phyloP scores from a whole-genome alignment of 1,284 basidiomycete genomes.

The Fistulinella cinereoalba region DNA sequence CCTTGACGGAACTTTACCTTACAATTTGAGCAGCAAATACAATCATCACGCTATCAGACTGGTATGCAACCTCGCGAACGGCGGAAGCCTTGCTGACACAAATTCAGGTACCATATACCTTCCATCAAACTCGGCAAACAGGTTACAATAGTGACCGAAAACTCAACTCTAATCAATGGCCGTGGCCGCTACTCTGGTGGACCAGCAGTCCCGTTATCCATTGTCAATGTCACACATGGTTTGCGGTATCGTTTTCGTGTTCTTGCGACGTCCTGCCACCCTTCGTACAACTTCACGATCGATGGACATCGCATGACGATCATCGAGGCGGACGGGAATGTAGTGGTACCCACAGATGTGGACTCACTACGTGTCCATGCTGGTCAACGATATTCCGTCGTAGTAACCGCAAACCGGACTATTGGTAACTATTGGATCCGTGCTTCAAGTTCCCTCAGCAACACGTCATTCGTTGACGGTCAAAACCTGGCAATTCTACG shows the following conservation, averaged over 20 bases:
- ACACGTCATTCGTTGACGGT: constrained; percentile 19
- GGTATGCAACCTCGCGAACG: constrained; percentile 5
- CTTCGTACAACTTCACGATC: constrained; percentile 37
- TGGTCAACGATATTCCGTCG: constrained; percentile 37
- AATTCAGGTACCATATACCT: not conserved
- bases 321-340: constrained; percentile 47
- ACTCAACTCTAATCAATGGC: constrained; percentile 47
- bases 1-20: not conserved
- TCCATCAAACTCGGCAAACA: not conserved
- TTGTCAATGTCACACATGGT: constrained; percentile 25
- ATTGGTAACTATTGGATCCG: constrained; percentile 44
- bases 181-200: constrained; percentile 35
- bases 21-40: constrained; percentile 14
- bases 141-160: constrained; percentile 19
- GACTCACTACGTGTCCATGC: constrained; percentile 38
- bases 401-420: constrained; percentile 29
- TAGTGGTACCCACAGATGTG: constrained; percentile 37
- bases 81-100: not conserved
- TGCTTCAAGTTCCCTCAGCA: constrained; percentile 10
- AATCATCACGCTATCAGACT: constrained; percentile 20
- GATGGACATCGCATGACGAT: constrained; percentile 40
- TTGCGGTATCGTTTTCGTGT: constrained; percentile 27
- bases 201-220: constrained; percentile 24
- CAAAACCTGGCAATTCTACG: constrained; percentile 43
- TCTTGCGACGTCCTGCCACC: constrained; percentile 31